Evolutionary conservation across 345 rosid species (phyloP).

Genomic region (Nephelium lappaceum): DNA sequence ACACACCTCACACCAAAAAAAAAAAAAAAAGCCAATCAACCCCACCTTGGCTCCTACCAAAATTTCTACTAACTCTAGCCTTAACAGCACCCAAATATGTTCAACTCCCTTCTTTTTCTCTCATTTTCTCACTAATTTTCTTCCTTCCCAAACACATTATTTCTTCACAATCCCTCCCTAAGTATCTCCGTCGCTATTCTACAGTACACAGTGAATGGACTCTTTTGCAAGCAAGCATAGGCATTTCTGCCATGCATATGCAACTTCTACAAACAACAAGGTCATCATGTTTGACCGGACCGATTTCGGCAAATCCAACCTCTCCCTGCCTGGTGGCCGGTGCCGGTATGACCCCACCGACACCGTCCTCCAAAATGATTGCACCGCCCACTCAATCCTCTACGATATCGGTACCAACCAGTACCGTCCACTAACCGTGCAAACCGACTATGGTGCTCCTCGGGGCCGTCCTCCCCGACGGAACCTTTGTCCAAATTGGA

Average conservation of each 20-base stretch:
- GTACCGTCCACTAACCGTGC: conserved; percentile 62
- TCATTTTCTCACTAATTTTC: conserved; percentile 20
- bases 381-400: conserved; percentile 85
- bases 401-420: conserved; percentile 58
- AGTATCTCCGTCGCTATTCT: background rate
- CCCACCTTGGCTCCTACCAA: background rate
- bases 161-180: background rate
- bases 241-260: conserved; percentile 96
- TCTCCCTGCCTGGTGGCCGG: conserved; percentile 50
- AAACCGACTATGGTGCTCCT: conserved; percentile 92
- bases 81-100: conserved; percentile 2
- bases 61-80: background rate
- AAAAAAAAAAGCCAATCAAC: background rate
- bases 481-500: conserved; percentile 79
- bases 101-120: conserved; percentile 27
- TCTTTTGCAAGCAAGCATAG: conserved; percentile 60
- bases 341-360: conserved; percentile 56
- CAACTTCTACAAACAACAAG: conserved; percentile 72
- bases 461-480: conserved; percentile 68
- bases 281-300: conserved; percentile 84
- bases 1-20: background rate
- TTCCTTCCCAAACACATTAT: background rate
- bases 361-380: conserved; percentile 45
- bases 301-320: conserved; percentile 74
- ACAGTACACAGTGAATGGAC: conserved; percentile 44